Evolutionary conservation across 2,329 filamentous ascomycete genomes (phyloP).

Genomic region (Aureobasidium namibiae): DNA sequence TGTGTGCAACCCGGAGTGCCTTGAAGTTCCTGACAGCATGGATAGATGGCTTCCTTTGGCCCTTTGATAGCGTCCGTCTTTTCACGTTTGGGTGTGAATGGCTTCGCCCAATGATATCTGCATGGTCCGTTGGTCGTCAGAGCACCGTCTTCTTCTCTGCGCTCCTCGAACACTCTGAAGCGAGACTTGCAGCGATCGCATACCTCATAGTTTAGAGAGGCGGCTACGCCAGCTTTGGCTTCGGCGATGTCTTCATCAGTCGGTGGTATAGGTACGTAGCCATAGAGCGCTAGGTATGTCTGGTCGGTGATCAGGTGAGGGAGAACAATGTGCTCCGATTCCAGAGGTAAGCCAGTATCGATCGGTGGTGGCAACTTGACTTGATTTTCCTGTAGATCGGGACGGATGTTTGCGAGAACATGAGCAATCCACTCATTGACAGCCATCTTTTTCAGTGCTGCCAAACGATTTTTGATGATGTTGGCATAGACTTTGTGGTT

Average conservation of each 20-base stretch:
- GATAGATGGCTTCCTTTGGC: slow-evolving; percentile 54
- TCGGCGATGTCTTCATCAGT: slow-evolving; percentile 56
- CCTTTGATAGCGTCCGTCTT: slow-evolving; percentile 50
- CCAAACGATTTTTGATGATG: slow-evolving; percentile 72
- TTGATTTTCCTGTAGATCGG: slow-evolving; percentile 16
- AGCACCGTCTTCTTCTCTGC: slow-evolving; percentile 65
- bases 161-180: slow-evolving; percentile 87
- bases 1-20: slow-evolving; percentile 73
- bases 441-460: slow-evolving; percentile 67
- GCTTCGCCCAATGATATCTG: slow-evolving; percentile 70
- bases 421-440: slow-evolving; percentile 56
- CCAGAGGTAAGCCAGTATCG: slow-evolving; percentile 58
- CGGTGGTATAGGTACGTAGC: slow-evolving; percentile 67
- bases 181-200: slow-evolving; percentile 81
- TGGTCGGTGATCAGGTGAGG: slow-evolving; percentile 57
- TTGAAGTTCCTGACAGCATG: slow-evolving; percentile 69
- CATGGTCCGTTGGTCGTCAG: slow-evolving; percentile 72
- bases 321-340: slow-evolving; percentile 62
- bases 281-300: slow-evolving; percentile 54
- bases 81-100: slow-evolving; percentile 49
- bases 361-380: slow-evolving; percentile 37
- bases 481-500: slow-evolving; percentile 70
- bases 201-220: slow-evolving; percentile 69
- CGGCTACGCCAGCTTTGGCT: slow-evolving; percentile 56
- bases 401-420: slow-evolving; percentile 39